These are phyloP conservation scores for Quercus rubra DNA, from an alignment of 306 rosid species.

Conservation along the genomic window DNA sequence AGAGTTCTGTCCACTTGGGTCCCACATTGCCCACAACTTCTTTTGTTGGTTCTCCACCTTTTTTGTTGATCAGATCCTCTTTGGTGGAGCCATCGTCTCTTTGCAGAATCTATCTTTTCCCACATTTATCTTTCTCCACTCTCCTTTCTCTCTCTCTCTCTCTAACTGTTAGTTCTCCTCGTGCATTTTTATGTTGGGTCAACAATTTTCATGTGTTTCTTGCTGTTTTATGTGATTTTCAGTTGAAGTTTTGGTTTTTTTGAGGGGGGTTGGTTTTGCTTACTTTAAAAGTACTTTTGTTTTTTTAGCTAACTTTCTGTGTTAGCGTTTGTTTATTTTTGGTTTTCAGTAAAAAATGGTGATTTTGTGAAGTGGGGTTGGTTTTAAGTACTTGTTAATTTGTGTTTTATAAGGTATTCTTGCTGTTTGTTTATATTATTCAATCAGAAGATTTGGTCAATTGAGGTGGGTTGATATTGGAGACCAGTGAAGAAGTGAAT, in stretches of 20 bases:
- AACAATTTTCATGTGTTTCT: neutral
- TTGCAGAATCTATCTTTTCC: slow-evolving; percentile 25
- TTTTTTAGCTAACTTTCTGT: neutral
- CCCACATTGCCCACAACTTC: slow-evolving; percentile 18
- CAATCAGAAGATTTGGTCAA: slow-evolving; percentile 25
- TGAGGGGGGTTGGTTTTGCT: neutral
- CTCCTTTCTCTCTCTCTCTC: neutral
- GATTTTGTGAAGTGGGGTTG: slow-evolving; percentile 30
- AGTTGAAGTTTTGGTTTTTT: neutral
- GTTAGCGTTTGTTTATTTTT: neutral
- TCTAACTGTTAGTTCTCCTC: neutral
- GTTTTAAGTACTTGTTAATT: slow-evolving; percentile 13
- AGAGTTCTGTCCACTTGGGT: slow-evolving; percentile 24
- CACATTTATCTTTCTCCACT: slow-evolving; percentile 10
- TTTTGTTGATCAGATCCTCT: slow-evolving; percentile 19
- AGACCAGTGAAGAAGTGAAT: neutral
- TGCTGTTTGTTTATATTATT: slow-evolving; percentile 14
- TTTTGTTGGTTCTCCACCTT: slow-evolving; percentile 2
- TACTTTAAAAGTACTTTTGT: neutral
- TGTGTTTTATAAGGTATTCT: neutral
- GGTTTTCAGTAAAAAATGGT: slow-evolving; percentile 1
- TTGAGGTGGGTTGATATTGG: slow-evolving; percentile 36
- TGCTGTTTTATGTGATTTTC: neutral
- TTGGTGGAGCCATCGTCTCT: slow-evolving; percentile 27
- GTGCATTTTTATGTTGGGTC: neutral